Evolutionary conservation across 352 stramenopile genomes (phyloP), one percentile per base, ranked within the genome.

Genomic region (Phytophthora rubi): DNA sequence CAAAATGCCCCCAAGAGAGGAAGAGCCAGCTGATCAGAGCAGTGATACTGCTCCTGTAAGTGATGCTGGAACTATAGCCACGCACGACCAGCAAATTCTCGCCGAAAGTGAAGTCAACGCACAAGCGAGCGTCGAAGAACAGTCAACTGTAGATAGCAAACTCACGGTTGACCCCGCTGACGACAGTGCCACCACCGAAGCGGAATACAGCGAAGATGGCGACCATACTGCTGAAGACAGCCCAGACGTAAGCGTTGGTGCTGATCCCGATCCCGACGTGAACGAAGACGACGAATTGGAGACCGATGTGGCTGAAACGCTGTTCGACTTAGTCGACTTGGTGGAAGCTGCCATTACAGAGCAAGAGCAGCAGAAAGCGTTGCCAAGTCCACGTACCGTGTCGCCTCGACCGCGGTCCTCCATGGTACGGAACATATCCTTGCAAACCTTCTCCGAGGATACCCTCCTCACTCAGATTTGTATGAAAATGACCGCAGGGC

Each of bases 241-340:
- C 47, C 44, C n/a, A 21, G 23, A 26, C 10, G 37, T 8, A 44
- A 44, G 37, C 6, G 4, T 15, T 7, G 4, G 6, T 16, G 37
- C 12, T 4, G 37, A 68, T 28, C 2, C 45, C 44, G 28, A 51
- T 16, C 37, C 45, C 26, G 48, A 53, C 26, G 21, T 45, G 16
- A 61, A 82, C 28, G 42, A 53, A 23, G 47, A 53, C 18, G 69
- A 79, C 4, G 62, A 79, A 23, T 55, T 75, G 6, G 74, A 86
- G 58, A 77, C 70, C 7, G 79, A 80, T 53, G 65, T 86, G 37
- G 76, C 77, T n/a, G 74, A 85, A 53, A 56, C 79, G 23, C 57
- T 85, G n/a, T 82, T 86, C 53, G 73, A 84, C 48, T 37, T 88
- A 21, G 52, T 81, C 26, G 69, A 85, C 57, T 53, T 73, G 26